Base-by-base conservation (phyloP, 371 early-diverging fungal species). In the Haplosporangium sp. region DNA sequence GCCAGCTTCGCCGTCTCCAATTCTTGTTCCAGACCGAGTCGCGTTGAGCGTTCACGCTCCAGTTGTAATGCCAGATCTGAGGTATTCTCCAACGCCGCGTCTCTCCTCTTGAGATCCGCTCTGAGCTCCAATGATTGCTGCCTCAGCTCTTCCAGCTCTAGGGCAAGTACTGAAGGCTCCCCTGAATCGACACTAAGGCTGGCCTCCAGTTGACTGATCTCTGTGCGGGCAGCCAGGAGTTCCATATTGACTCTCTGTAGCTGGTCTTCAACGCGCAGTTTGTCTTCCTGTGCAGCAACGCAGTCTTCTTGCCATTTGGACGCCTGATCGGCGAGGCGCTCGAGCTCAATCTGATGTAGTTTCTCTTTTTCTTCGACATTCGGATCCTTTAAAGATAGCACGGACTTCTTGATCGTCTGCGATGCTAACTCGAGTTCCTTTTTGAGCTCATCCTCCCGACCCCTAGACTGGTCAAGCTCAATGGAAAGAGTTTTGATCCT, bases 251-350 rank as follows among this genome's bases (percentile, higher is more conserved):
- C 46, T 0, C 67, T 54, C 43, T 61, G 70, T 7, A 76, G 63
- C 41, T 66, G 66, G 14, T 69, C 63, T 18, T 70, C 71, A 0
- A 57, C 20, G n/a, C 36, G 67, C 63, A 70, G 38, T 23, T 54
- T 76, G 14, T 70, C 76, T 8, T 76, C 76, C 53, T 70, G 67
- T 36, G 71, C 71, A 1, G 56, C 45, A 3, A 76, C 47, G 37
- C 65, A 66, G 10, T 70, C 67, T 37, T 76, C 76, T 13, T 67
- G 76, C 71, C 62, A 67, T 41, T 59, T 57, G 2, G 63, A 52
- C 12, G 71, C 67, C 7, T 16, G 63, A 6, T 62, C 52, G 4
- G 59, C 10, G 16, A 66, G 21, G 8, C 58, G 53, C 20, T 59
- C 59, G 18, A 47, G 56, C 23, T 62, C 71, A 7, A 59, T 18